phyloP scores from a whole-genome alignment of 352 stramenopile genomes.

The Globisporangium emineosum region DNA sequence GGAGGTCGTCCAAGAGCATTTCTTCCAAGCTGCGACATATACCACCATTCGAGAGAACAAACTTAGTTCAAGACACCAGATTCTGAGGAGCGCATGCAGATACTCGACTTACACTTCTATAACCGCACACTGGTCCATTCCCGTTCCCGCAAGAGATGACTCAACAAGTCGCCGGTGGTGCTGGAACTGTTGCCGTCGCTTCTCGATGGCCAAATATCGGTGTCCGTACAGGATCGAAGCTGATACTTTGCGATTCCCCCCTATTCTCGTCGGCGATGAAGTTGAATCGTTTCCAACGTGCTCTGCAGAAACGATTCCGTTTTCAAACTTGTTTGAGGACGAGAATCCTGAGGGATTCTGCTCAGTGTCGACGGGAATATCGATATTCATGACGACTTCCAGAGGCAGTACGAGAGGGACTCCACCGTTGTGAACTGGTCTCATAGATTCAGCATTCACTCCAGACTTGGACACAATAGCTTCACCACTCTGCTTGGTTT shows the following conservation, averaged over 20 bases:
- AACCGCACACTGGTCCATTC: slow-evolving; percentile 52
- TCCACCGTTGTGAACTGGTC: background rate
- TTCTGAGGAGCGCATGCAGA: background rate
- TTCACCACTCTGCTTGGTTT: background rate
- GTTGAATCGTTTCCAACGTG: slow-evolving; percentile 5
- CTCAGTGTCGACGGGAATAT: slow-evolving; percentile 12
- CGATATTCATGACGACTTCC: slow-evolving; percentile 47
- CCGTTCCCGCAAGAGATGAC: slow-evolving; percentile 46
- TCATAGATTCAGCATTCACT: background rate
- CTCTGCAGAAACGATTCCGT: background rate
- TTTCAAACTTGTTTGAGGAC: background rate
- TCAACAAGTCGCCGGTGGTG: slow-evolving; percentile 55
- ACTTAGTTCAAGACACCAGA: background rate
- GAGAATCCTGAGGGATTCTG: background rate
- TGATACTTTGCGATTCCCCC: slow-evolving; percentile 20
- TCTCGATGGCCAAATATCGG: slow-evolving; percentile 36
- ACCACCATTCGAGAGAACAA: background rate
- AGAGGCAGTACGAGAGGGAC: slow-evolving; percentile 33
- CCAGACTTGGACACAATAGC: background rate
- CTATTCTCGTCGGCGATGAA: slow-evolving; percentile 14
- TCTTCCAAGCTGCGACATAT: slow-evolving; percentile 23
- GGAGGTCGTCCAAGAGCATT: slow-evolving; percentile 35
- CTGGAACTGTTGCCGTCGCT: slow-evolving; percentile 41
- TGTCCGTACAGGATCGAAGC: slow-evolving; percentile 18
- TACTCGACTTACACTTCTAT: slow-evolving; percentile 54